Base-by-base conservation (phyloP, 139 green algal species). In the Volvox reticuliferus region DNA sequence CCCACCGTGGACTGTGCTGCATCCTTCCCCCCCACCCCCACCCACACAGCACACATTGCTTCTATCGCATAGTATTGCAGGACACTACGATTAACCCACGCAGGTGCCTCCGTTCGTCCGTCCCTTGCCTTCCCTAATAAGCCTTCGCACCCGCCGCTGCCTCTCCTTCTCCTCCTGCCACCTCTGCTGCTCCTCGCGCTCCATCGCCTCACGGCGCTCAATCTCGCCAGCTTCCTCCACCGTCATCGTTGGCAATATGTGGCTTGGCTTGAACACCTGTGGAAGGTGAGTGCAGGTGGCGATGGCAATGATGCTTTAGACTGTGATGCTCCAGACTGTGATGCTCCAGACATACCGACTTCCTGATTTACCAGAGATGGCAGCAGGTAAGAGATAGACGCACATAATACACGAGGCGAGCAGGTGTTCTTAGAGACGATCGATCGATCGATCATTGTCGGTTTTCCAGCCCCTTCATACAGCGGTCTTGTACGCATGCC, bases 231-330 rank as follows among this genome's bases (percentile, higher is more conserved):
- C 87, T 86, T 96, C 84, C 81, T 95, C 92, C 76, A 95, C 93
- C 9, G 90, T 98, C 71, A 98, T 93, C 0, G 95, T 98, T 26
- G 97, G 97, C 80, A 98, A 82, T n/a, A 86, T 94, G 86, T 98
- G 94, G 76, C 88, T 92, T 24, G 97, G 97, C 37, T 93, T 92
- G 79, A 99, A 99, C 44, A 99, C 96, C 61, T 94, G 77, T 13
- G 62, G 62, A 33, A 22, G 32, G 33, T 26, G n/a, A 82, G 32
- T 6, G 22, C 67, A 14, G 67, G 67, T 75, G 67, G 67, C 44
- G 44, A 9, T 55, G 44, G 44, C 44, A 55, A 55, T 55, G 44
- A 55, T 55, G 44, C 44, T 55, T 55, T 9, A n/a, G n/a, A n/a
- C n/a, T n/a, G n/a, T n/a, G n/a, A n/a, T n/a, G n/a, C n/a, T n/a